These are phyloP conservation scores for Blastobotrys arbuscula DNA, from an alignment of 1,139 yeast species.

Conservation along the genomic window DNA sequence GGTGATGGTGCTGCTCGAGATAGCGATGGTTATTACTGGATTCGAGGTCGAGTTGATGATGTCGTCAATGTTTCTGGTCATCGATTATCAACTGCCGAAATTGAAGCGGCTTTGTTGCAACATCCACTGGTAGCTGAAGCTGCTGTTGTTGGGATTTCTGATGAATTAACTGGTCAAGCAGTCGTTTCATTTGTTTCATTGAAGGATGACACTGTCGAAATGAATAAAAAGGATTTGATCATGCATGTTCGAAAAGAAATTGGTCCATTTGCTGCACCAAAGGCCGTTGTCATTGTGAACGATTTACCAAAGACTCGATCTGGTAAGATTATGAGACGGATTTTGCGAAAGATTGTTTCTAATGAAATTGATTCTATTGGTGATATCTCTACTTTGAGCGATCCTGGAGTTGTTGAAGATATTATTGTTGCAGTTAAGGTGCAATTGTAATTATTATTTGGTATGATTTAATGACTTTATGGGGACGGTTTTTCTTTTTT, in stretches of 20 bases:
- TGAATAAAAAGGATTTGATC: slow-evolving; percentile 74
- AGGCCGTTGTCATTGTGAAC: slow-evolving; percentile 74
- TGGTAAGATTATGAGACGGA: slow-evolving; percentile 98
- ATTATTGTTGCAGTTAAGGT: slow-evolving; percentile 45
- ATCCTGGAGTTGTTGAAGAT: slow-evolving; percentile 78
- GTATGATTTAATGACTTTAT: neutral
- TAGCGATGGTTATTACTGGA: slow-evolving; percentile 96
- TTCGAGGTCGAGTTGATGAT: slow-evolving; percentile 97
- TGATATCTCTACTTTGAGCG: slow-evolving; percentile 84
- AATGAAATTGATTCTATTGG: slow-evolving; percentile 92
- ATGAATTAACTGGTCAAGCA: slow-evolving; percentile 97
- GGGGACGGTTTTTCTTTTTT: neutral
- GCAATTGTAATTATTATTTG: slow-evolving; percentile 11
- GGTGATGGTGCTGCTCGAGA: slow-evolving; percentile 99
- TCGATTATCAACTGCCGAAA: slow-evolving; percentile 94
- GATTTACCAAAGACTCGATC: slow-evolving; percentile 98
- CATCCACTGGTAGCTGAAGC: slow-evolving; percentile 80
- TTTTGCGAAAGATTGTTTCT: slow-evolving; percentile 83
- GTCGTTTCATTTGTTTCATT: slow-evolving; percentile 90
- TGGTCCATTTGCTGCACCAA: slow-evolving; percentile 99
- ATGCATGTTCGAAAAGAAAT: slow-evolving; percentile 88
- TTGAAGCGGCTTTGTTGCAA: slow-evolving; percentile 85
- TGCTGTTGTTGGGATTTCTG: slow-evolving; percentile 92
- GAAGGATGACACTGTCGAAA: slow-evolving; percentile 54
- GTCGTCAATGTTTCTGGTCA: slow-evolving; percentile 98